Conservation (phyloP, 2,329 filamentous ascomycete genomes). For the Diaporthe sp. region DNA sequence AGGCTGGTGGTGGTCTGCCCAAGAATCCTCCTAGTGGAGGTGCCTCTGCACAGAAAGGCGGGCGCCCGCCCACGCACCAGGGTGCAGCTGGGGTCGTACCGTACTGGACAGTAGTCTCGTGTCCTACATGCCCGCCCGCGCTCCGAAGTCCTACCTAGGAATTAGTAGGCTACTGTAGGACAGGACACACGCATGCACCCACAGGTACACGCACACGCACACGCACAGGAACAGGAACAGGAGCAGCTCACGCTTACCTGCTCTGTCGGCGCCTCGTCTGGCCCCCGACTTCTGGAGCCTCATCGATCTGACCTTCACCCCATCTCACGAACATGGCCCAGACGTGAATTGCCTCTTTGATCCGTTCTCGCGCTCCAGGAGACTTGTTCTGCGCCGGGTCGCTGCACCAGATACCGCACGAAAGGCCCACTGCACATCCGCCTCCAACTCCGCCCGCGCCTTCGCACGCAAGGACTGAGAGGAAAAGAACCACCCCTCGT, state of each 20-base stretch:
- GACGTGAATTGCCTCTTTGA: conserved; percentile 16
- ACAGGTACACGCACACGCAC: neutral
- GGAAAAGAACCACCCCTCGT: neutral
- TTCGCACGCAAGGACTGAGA: neutral
- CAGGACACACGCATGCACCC: conserved; percentile 17
- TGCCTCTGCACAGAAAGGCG: conserved; percentile 14
- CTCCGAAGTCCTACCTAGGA: conserved; percentile 31
- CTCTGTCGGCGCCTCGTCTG: conserved; percentile 27
- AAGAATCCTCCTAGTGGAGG: conserved; percentile 24
- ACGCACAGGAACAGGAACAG: conserved; percentile 8
- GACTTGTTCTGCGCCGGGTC: conserved; percentile 7
- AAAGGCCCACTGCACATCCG: neutral
- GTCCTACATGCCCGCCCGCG: conserved; percentile 23
- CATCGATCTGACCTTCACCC: neutral
- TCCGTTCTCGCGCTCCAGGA: conserved; percentile 13
- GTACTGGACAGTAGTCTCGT: conserved; percentile 20
- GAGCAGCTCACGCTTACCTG: conserved; percentile 10
- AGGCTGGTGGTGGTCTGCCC: conserved; percentile 12
- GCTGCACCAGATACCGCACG: neutral
- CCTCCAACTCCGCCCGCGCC: neutral
- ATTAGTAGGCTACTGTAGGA: conserved; percentile 20
- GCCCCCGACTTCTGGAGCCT: conserved; percentile 21
- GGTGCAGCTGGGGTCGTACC: conserved; percentile 28
- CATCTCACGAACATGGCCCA: conserved; percentile 25
- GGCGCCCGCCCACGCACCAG: conserved; percentile 20